Percentiles rank a stretch among this genome's conserved stretches.
Conservation (phyloP, 2,329 filamentous ascomycete species). For the Hypoxylon sp. region DNA sequence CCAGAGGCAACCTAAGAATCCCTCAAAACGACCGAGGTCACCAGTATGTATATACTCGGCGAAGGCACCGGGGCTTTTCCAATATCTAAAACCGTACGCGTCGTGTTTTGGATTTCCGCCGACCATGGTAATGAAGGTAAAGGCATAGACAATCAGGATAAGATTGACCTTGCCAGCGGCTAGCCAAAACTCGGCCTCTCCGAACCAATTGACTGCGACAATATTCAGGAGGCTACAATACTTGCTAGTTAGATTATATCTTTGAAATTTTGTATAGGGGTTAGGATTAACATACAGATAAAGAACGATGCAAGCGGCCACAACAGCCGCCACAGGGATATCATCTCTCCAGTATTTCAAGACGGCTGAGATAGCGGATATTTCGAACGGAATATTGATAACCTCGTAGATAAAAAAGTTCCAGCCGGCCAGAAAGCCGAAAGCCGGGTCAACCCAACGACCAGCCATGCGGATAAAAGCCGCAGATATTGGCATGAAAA, state of each 20-base stretch:
- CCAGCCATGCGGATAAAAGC: conserved; percentile 74
- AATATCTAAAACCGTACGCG: conserved; percentile 56
- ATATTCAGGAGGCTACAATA: conserved; percentile 56
- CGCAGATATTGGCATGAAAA: conserved; percentile 71
- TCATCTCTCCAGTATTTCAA: conserved; percentile 61
- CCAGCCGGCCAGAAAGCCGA: conserved; percentile 67
- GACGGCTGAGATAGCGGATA: conserved; percentile 56
- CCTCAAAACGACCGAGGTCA: conserved; percentile 70
- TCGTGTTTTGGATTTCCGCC: conserved; percentile 61
- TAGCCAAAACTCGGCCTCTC: conserved; percentile 64
- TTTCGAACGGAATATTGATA: conserved; percentile 56
- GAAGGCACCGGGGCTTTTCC: conserved; percentile 69
- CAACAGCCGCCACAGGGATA: conserved; percentile 65
- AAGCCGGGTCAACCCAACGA: conserved; percentile 73
- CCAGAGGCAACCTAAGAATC: conserved; percentile 70
- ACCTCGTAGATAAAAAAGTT: conserved; percentile 59
- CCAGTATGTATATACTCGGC: conserved; percentile 67
- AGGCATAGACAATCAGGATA: conserved; percentile 53
- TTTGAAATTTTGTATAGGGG: too few species aligned
- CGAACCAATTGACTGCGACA: conserved; percentile 60
- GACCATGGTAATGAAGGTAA: conserved; percentile 62
- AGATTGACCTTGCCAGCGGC: conserved; percentile 59
- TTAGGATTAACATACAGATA: conserved; percentile 55
- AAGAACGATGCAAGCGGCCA: conserved; percentile 39
- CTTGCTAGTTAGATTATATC: too few species aligned